A percentile compares a stretch with the other conserved stretches of the same genome.
phyloP scores from a whole-genome alignment of 495 filamentous ascomycete genomes.

The Mytilinidion resinicola region DNA sequence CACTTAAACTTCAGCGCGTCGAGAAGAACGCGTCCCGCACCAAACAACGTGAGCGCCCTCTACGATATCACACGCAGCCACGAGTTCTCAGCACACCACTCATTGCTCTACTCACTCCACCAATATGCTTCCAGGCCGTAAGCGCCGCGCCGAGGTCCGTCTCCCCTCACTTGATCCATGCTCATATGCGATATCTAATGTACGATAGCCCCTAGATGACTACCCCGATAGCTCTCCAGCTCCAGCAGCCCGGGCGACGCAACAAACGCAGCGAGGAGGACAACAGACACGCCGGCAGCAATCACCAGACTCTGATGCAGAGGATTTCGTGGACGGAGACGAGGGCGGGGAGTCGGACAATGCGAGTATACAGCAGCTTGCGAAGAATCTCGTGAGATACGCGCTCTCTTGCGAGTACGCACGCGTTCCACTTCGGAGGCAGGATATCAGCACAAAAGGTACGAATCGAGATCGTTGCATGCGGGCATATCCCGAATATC shows the following conservation, averaged over 20 bases:
- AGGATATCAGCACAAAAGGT: slow-evolving; percentile 74
- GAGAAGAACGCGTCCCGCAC: background rate
- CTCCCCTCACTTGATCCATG: background rate
- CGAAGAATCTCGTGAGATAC: slow-evolving; percentile 87
- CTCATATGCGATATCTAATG: background rate
- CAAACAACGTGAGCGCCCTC: background rate
- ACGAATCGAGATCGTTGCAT: background rate
- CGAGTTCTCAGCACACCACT: background rate
- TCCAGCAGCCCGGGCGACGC: background rate
- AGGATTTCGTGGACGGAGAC: slow-evolving; percentile 28
- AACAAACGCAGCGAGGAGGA: slow-evolving; percentile 1
- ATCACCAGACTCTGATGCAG: slow-evolving; percentile 11
- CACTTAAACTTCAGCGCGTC: background rate
- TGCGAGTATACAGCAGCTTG: slow-evolving; percentile 55
- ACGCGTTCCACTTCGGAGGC: slow-evolving; percentile 66
- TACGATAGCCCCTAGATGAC: slow-evolving; percentile 6
- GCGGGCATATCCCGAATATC: background rate
- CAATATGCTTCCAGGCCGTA: slow-evolving; percentile 12
- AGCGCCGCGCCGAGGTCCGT: slow-evolving; percentile 23
- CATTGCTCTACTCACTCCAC: background rate
- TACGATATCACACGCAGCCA: too few relatives aligned
- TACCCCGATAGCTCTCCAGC: slow-evolving; percentile 9
- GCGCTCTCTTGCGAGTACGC: slow-evolving; percentile 83
- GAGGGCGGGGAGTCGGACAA: slow-evolving; percentile 29
- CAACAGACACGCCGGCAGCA: slow-evolving; percentile 17